Evolutionary conservation across 768 basidiomycete species (phyloP), one percentile per base, ranked within the genome.

Genomic region (Sarcodon sp.): DNA sequence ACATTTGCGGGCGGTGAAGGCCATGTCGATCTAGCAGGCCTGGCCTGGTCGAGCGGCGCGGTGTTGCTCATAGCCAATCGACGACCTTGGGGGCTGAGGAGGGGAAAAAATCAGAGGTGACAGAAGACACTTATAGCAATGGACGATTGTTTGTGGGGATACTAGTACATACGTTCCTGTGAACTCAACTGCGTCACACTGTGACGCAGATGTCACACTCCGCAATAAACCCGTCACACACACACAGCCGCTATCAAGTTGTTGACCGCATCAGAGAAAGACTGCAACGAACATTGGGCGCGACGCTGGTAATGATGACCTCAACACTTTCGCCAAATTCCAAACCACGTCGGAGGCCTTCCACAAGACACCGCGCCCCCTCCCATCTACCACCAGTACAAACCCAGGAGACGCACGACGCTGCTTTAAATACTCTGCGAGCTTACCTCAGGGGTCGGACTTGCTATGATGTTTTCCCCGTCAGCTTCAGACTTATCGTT

Each of bases 401-500:
- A 51, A 64, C 69, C 0, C 68, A 63, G 50, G 85, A 87, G 38
- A 64, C 70, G n/a, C 86, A 89, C 59, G 77, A 87, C 51, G 66
- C 72, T 5, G 83, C 85, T 21, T 63, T 90, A 50, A 60, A 68
- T 49, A 67, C 75, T 48, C 91, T 99, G 58, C 75, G 94, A 46
- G 66, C 66, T 46, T 88, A 91, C 66, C 80, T 98, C 67, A 85
- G 79, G 57, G 77, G 83, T 50, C 79, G 88, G 58, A 87, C 82
- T 13, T 81, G 83, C 54, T 99, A 98, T 68, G 94, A 98, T 65
- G 91, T 94, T 33, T 93, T 99, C 58, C 96, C 96, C 21, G 89
- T 98, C 68, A 87, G 82, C 65, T 99, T 93, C 68, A 75, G 94
- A 57, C 75, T 98, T 58, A 97, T 99, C 61, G 92, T 98, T 21